These are phyloP conservation scores for Fusarium chuoi DNA, from an alignment of 2,329 filamentous ascomycete species.

Conservation along the genomic window DNA sequence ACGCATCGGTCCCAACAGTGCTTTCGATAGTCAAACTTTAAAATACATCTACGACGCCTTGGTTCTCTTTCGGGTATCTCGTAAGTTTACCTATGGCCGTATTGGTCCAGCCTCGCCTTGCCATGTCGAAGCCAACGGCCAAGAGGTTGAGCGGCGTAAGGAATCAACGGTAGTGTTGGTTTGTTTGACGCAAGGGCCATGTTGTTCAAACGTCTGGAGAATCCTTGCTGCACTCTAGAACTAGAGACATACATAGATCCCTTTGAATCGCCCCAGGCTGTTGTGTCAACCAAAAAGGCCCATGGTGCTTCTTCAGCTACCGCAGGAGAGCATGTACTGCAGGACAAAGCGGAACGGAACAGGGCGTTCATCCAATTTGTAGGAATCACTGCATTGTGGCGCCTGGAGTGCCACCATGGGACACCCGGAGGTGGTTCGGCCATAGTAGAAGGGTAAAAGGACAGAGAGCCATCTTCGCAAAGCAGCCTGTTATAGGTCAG, in stretches of 20 bases:
- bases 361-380: not conserved
- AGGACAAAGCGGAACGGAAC: slow-evolving; percentile 4
- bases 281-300: not conserved
- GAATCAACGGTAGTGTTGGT: not conserved
- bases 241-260: not conserved
- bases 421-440: not conserved
- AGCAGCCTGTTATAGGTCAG: slow-evolving; percentile 7
- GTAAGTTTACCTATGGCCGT: not conserved
- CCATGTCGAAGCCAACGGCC: slow-evolving; percentile 3
- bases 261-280: not conserved
- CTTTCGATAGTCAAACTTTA: slow-evolving; percentile 22
- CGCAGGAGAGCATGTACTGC: not conserved
- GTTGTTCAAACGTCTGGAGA: not conserved
- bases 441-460: not conserved
- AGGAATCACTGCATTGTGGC: slow-evolving; percentile 4
- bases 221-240: not conserved
- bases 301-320: not conserved
- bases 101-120: not conserved
- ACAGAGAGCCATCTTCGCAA: slow-evolving; percentile 1
- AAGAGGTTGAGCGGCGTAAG: not conserved
- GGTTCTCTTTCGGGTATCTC: not conserved
- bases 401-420: not conserved
- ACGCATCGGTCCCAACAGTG: not conserved
- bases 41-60: slow-evolving; percentile 8
- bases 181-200: not conserved